Percentiles rank a stretch among this genome's conserved stretches.
phyloP scores from a whole-genome alignment of 768 basidiomycete species.

The Cystofilobasidium ferigula region DNA sequence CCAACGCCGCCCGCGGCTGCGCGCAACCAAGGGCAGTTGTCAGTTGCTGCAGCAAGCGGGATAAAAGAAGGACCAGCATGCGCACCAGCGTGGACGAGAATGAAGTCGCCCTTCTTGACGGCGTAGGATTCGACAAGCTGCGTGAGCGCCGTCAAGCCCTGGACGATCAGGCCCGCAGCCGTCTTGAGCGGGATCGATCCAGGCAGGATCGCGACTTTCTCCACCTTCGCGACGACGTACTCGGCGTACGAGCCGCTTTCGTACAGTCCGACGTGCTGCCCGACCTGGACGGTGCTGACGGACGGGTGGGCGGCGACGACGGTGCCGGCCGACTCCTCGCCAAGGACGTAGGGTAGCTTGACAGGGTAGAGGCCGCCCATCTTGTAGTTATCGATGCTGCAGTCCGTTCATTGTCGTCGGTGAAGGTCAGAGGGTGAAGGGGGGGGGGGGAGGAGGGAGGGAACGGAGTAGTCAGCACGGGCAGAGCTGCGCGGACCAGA shows the following conservation, averaged over 20 bases:
- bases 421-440: background rate
- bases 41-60: background rate
- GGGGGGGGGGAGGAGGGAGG: slow-evolving; percentile 31
- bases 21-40: background rate
- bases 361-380: slow-evolving; percentile 46
- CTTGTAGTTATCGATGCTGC: slow-evolving; percentile 48
- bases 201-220: slow-evolving; percentile 10
- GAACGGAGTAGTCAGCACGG: slow-evolving; percentile 31
- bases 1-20: slow-evolving; percentile 75
- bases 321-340: slow-evolving; percentile 66
- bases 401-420: too few relatives aligned
- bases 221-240: slow-evolving; percentile 3
- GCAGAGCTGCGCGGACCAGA: background rate
- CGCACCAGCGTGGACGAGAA: slow-evolving; percentile 64
- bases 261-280: background rate
- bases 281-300: background rate
- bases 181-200: slow-evolving; percentile 45
- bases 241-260: slow-evolving; percentile 10
- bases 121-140: slow-evolving; percentile 76
- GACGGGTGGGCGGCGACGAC: slow-evolving; percentile 60
- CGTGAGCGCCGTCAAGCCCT: slow-evolving; percentile 60
- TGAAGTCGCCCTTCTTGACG: slow-evolving; percentile 59
- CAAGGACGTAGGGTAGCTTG: slow-evolving; percentile 56
- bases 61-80: background rate
- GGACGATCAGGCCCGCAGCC: slow-evolving; percentile 59